Conservation (phyloP, 2,329 filamentous ascomycete genomes). For the Beauveria sp. region DNA sequence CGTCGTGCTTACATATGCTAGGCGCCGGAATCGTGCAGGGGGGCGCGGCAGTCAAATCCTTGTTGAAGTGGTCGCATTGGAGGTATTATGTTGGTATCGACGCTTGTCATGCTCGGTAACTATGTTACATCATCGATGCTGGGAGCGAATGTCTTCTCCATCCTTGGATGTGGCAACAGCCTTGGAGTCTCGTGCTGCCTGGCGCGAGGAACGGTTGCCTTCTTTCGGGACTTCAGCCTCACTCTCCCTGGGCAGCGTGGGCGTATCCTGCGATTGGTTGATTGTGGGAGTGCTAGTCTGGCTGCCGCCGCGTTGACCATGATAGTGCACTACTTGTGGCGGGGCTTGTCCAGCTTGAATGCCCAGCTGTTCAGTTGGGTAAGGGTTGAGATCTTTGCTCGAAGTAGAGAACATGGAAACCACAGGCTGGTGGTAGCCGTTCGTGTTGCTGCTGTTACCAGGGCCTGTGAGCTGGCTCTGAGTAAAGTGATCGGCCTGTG, state of each 20-base stretch:
- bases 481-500: slow-evolving; percentile 47
- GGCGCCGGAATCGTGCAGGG: background rate
- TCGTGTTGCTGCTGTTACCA: slow-evolving; percentile 33
- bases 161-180: background rate
- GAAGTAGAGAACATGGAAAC: slow-evolving; percentile 64
- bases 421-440: slow-evolving; percentile 61
- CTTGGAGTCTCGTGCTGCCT: background rate
- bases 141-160: background rate
- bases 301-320: slow-evolving; percentile 59
- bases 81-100: background rate
- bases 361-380: slow-evolving; percentile 57
- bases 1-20: too few relatives aligned
- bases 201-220: background rate
- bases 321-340: slow-evolving; percentile 60
- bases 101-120: background rate
- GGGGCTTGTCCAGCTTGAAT: slow-evolving; percentile 55
- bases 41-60: background rate
- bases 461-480: slow-evolving; percentile 39
- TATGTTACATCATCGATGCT: slow-evolving; percentile 2
- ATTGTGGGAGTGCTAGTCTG: slow-evolving; percentile 58
- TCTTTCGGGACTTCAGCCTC: slow-evolving; percentile 30
- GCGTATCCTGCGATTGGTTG: slow-evolving; percentile 40
- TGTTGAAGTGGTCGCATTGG: background rate
- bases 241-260: slow-evolving; percentile 39
- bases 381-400: slow-evolving; percentile 61